A percentile compares a stretch with the other conserved stretches of the same genome.
Conservation (phyloP, 441 rosid genomes). For the Flueggea neowawraea region DNA sequence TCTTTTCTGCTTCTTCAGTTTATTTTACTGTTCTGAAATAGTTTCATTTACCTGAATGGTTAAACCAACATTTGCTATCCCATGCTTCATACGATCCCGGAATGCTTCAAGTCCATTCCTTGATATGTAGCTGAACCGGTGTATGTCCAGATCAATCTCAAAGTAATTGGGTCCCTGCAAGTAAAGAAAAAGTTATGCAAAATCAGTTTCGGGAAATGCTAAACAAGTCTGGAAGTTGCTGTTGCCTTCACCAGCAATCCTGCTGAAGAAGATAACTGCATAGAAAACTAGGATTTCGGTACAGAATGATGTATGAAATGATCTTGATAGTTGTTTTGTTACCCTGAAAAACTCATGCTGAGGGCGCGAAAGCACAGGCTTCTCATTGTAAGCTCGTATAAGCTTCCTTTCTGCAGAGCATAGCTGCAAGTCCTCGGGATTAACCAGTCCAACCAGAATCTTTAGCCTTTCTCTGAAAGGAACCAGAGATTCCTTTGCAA, state of each 20-base stretch:
- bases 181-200: constrained; percentile 2
- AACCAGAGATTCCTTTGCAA: constrained; percentile 54
- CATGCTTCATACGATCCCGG: constrained; percentile 57
- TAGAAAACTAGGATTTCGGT: too few relatives aligned
- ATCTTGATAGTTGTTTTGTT: constrained; percentile 6
- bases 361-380: constrained; percentile 87
- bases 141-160: constrained; percentile 86
- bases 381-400: constrained; percentile 66
- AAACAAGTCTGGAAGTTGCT: background rate
- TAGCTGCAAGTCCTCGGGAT: constrained; percentile 74
- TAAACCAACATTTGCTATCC: constrained; percentile 67
- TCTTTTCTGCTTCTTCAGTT: background rate
- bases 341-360: constrained; percentile 77
- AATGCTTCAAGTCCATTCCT: constrained; percentile 90
- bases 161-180: constrained; percentile 76
- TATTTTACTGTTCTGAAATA: background rate
- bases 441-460: constrained; percentile 63
- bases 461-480: constrained; percentile 87
- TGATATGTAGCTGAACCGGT: constrained; percentile 83
- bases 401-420: constrained; percentile 76
- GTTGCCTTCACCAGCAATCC: too few relatives aligned
- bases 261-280: too few relatives aligned
- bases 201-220: background rate
- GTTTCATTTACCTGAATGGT: constrained; percentile 69
- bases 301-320: background rate